Base-by-base conservation (phyloP, 164 flowering plant species). In the Aristolochia californica region DNA sequence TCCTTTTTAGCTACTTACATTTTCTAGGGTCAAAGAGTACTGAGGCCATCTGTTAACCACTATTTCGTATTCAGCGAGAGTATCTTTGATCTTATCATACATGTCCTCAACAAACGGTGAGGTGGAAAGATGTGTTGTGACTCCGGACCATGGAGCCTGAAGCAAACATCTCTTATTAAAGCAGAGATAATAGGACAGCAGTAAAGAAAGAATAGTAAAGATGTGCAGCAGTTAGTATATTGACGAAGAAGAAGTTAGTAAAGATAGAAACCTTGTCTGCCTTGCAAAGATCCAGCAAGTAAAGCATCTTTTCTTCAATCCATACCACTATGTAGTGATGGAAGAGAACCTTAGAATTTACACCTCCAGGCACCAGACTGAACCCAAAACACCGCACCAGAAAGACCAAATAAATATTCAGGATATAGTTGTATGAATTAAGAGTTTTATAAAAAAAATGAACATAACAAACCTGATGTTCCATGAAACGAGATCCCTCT, bases 101-200 rank as follows among this genome's bases (percentile, higher is more conserved):
- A 91, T 82, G 27, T 83, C 86, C 69, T 91, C 97, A 4, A 87
- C 91, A 79, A 87, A 91, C 5, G 94, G 91, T 20, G 97, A 79
- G 44, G 91, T 85, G 55, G 91, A 82, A 71, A 81, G 84, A 68
- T 77, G 82, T 45, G 96, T 85, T 54, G 68, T 66, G 21, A 80
- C 77, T 53, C 93, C 93, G 50, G 77, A 69, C 86, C 88, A 84
- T 52, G 91, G 85, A 18, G 80, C 84, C 97, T 89, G 77, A 64
- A 64, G 15, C 56, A 12, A 43, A 4, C n/a, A 14, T 54, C 34
- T 43, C 24, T 9, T 2, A 11, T 56, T n/a, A 48, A 27, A 47
- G 45, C 44, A 43, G 34, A 57, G 27, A 48, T 23, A 48, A 34
- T 17, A 49, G 60, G 30, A n/a, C n/a, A n/a, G n/a, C n/a, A n/a